These are phyloP conservation scores for Debaryomyces prosopidis DNA, from an alignment of 805 yeast genomes.

Conservation along the genomic window DNA sequence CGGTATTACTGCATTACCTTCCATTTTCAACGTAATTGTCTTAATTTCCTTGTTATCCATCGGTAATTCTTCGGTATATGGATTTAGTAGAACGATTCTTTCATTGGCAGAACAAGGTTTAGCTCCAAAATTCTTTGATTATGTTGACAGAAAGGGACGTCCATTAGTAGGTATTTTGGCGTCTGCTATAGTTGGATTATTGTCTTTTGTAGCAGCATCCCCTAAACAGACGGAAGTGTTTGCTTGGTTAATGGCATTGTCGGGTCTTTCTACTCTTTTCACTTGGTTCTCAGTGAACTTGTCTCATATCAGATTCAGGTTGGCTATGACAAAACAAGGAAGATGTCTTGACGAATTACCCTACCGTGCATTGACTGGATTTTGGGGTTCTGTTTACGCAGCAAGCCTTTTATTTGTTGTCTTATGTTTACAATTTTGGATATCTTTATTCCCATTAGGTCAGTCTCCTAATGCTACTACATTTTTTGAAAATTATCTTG, in stretches of 20 bases:
- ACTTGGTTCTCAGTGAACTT: slow-evolving; percentile 35
- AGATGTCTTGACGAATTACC: slow-evolving; percentile 51
- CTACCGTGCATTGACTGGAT: slow-evolving; percentile 51
- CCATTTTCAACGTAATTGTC: slow-evolving; percentile 43
- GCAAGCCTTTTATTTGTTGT: slow-evolving; percentile 26
- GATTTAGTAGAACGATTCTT: slow-evolving; percentile 41
- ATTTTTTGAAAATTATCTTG: slow-evolving; percentile 59
- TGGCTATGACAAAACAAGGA: slow-evolving; percentile 35
- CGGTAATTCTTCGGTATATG: slow-evolving; percentile 45
- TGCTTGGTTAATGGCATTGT: slow-evolving; percentile 34
- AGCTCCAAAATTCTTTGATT: slow-evolving; percentile 35
- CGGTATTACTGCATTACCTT: slow-evolving; percentile 42
- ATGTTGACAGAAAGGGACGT: slow-evolving; percentile 41
- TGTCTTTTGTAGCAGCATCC: slow-evolving; percentile 43
- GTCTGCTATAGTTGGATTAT: slow-evolving; percentile 34
- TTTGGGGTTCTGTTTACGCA: slow-evolving; percentile 29
- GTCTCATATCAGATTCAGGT: slow-evolving; percentile 34
- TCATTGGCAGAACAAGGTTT: slow-evolving; percentile 42
- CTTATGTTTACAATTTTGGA: slow-evolving; percentile 35
- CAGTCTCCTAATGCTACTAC: slow-evolving; percentile 30
- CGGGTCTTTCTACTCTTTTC: slow-evolving; percentile 37
- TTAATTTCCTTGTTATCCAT: slow-evolving; percentile 42
- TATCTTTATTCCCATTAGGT: slow-evolving; percentile 31
- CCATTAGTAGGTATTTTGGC: slow-evolving; percentile 38
- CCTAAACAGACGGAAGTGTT: slow-evolving; percentile 37